Evolutionary conservation across 495 filamentous ascomycete species (phyloP).

Genomic region (Chaetomium tenue): DNA sequence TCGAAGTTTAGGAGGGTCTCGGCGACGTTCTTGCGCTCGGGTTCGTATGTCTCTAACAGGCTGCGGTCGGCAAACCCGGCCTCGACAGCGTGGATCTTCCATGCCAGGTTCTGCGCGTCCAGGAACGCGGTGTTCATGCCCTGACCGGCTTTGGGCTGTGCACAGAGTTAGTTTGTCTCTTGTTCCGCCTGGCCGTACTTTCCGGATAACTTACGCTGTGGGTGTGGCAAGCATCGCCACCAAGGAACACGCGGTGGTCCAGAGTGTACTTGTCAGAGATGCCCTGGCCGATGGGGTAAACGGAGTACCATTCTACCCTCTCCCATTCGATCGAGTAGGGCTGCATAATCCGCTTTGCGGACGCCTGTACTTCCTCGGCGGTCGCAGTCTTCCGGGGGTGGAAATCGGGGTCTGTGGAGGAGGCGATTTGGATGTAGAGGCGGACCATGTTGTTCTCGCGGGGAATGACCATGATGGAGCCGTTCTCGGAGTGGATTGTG

Average conservation of each 20-base stretch:
- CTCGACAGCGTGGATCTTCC: constrained; percentile 76
- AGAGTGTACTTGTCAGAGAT: constrained; percentile 66
- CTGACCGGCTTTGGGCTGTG: constrained; percentile 72
- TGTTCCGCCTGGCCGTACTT: background rate
- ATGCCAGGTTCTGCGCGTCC: constrained; percentile 77
- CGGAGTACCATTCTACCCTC: constrained; percentile 64
- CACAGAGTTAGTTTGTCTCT: background rate
- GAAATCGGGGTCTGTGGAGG: constrained; percentile 61
- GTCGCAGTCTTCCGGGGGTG: constrained; percentile 61
- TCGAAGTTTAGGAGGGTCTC: constrained; percentile 72
- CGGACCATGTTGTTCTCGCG: constrained; percentile 73
- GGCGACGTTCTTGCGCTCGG: constrained; percentile 67
- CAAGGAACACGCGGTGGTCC: constrained; percentile 69
- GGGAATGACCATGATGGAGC: constrained; percentile 75
- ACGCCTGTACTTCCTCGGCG: constrained; percentile 63
- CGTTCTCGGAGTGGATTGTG: constrained; percentile 66
- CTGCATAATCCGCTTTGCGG: constrained; percentile 63
- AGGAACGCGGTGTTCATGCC: constrained; percentile 85
- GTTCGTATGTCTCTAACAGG: constrained; percentile 68
- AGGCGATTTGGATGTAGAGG: constrained; percentile 72
- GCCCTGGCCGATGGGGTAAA: constrained; percentile 72
- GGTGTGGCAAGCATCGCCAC: constrained; percentile 80
- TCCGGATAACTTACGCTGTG: constrained; percentile 57
- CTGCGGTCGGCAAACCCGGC: constrained; percentile 56
- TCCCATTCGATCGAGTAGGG: constrained; percentile 73